Percentiles rank a stretch among this genome's conserved stretches.
Conservation (phyloP, 208 protist species). For the Strigomonas culicis region DNA sequence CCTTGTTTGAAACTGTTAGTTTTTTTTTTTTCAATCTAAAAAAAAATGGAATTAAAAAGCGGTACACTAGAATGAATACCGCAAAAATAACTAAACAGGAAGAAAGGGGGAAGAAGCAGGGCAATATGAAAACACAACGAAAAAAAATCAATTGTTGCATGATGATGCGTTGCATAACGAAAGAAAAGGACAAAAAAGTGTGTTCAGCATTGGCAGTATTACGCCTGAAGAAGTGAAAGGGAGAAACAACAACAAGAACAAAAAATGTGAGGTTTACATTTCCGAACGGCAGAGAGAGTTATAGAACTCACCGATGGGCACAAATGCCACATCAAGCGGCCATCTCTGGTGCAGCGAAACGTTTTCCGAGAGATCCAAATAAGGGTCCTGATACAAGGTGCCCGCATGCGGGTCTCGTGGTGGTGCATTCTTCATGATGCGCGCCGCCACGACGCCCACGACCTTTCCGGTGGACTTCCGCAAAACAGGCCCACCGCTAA, state of each 20-base stretch:
- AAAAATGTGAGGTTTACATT: constrained; percentile 28
- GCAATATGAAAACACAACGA: neutral
- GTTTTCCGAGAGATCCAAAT: constrained; percentile 76
- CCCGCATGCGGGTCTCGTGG: constrained; percentile 40
- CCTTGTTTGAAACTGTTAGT: no score
- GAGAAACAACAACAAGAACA: constrained; percentile 13
- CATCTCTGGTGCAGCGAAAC: constrained; percentile 38
- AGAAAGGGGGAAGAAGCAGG: neutral
- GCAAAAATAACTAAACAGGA: no score
- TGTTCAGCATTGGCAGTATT: neutral
- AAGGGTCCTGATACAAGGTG: constrained; percentile 63
- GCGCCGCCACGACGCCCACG: constrained; percentile 85
- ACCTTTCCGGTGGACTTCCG: constrained; percentile 69
- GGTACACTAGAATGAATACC: no score
- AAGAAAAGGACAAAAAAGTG: neutral
- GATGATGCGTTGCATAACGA: neutral
- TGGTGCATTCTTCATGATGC: constrained; percentile 49
- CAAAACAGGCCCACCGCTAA: constrained; percentile 85
- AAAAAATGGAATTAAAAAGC: no score
- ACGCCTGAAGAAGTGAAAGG: neutral
- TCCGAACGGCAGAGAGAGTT: constrained; percentile 60
- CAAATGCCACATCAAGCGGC: constrained; percentile 69
- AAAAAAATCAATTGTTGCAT: neutral
- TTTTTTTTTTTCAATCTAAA: no score
- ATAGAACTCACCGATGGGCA: constrained; percentile 76